Evolutionary conservation across 1,139 yeast species (phyloP), one percentile per base, ranked within the genome.

Genomic region (Candida pseudoviswanathii): DNA sequence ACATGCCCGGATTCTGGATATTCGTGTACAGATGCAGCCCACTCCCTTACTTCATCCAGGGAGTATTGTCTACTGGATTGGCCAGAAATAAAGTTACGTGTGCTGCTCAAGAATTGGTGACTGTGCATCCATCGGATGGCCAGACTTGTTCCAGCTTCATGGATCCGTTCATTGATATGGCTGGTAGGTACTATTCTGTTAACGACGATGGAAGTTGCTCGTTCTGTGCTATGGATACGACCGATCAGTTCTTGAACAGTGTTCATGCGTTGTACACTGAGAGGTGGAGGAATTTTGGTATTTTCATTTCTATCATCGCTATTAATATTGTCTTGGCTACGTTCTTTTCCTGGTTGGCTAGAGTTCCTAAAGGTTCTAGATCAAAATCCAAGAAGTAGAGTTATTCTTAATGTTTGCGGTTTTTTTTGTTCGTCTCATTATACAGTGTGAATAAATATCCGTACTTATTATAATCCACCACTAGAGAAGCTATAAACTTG

Each of bases 341-440:
- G 25, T 64, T 78, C 62, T 68, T 87, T 49, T 89, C 86, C 69
- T 89, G 89, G 85, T 66, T 85, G 44, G 82, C 84, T 7, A 83
- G 96, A 73, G 96, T 88, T 51, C 96, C 96, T 54, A 73, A 71
- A 85, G 70, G 66, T 51, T 51, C 46, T 4, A 44, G 47, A 44
- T 40, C 42, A 26, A 43, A 56, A 67, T 5, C 8, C 9, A 27
- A 27, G 68, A 36, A 57, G 24, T 16, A 16, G 16, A 16, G 16
- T 16, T 16, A 16, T 16, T 16, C 16, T 16, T 16, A 16, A 16
- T 16, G 16, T 16, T 16, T 16, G 16, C 2, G 16, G 16, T 16
- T 16, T 16, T 16, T 16, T 16, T 16, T 16, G 16, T 16, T 16
- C 16, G 16, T 16, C 16, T 16, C 16, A 16, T 16, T 16, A 16